phyloP scores from a whole-genome alignment of 2,329 filamentous ascomycete genomes.

The Ceratocystis smalleyi region DNA sequence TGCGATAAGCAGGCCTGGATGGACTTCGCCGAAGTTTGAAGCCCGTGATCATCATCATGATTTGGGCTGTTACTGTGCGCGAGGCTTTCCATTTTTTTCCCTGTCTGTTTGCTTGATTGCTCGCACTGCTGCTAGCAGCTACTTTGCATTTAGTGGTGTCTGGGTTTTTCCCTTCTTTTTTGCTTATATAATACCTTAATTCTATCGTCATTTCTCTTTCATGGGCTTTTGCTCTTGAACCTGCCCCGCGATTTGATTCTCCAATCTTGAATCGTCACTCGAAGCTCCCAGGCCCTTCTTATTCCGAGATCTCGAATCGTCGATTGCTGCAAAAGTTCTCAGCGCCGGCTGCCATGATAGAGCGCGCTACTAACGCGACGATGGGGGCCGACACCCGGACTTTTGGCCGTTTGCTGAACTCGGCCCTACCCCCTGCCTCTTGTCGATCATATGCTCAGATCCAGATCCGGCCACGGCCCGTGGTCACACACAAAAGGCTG shows the following conservation, averaged over 20 bases:
- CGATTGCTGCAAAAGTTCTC: not conserved
- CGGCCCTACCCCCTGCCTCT: slow-evolving; percentile 9
- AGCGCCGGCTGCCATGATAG: slow-evolving; percentile 14
- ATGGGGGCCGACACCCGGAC: slow-evolving; percentile 4
- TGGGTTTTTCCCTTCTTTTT: not conserved
- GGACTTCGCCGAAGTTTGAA: not conserved
- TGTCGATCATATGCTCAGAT: slow-evolving; percentile 2
- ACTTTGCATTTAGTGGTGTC: not conserved
- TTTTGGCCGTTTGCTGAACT: slow-evolving; percentile 13
- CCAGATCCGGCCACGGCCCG: not conserved
- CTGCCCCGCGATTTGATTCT: not conserved
- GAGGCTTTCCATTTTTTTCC: not conserved
- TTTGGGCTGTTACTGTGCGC: not conserved
- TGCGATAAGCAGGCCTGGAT: not conserved
- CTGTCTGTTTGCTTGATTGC: too few relatives aligned
- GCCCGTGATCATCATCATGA: not conserved
- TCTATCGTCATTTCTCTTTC: not conserved
- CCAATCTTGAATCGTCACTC: not conserved
- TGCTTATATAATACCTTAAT: not conserved
- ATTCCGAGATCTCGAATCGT: not conserved
- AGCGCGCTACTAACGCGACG: slow-evolving; percentile 12
- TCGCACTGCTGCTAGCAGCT: not conserved
- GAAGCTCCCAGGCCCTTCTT: not conserved
- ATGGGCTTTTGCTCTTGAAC: too few relatives aligned
- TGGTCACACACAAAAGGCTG: slow-evolving; percentile 9